A percentile compares a stretch with the other conserved stretches of the same genome.
These are phyloP conservation scores for Rossbeevera mucosa DNA, from an alignment of 768 basidiomycete genomes.

Conservation along the genomic window DNA sequence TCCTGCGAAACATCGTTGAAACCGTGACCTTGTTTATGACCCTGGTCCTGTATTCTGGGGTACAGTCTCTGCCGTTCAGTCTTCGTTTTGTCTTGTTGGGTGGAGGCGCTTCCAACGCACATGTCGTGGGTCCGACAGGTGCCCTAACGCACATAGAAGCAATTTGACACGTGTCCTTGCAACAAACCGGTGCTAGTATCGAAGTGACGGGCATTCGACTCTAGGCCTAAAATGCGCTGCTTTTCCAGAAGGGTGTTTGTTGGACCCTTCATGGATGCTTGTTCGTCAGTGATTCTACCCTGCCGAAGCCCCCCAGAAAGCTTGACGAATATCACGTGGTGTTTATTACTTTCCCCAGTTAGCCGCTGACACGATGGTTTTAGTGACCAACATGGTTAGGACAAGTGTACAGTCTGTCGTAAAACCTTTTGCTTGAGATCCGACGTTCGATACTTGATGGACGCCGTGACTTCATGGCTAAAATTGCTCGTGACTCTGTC, in stretches of 20 bases:
- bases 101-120: neutral
- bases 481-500: neutral
- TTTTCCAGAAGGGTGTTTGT: slow-evolving; percentile 4
- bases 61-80: slow-evolving; percentile 3
- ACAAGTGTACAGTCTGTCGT: neutral
- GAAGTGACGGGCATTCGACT: neutral
- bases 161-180: slow-evolving; percentile 5
- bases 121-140: neutral
- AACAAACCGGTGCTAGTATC: neutral
- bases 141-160: neutral
- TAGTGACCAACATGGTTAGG: neutral
- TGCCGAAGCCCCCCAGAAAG: slow-evolving; percentile 7
- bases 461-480: neutral
- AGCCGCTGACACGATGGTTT: slow-evolving; percentile 18
- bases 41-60: slow-evolving; percentile 15
- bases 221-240: neutral
- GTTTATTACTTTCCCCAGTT: slow-evolving; percentile 3
- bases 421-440: slow-evolving; percentile 11
- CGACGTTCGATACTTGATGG: slow-evolving; percentile 2
- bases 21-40: slow-evolving; percentile 5
- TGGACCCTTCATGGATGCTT: neutral
- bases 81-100: neutral
- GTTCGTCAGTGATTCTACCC: slow-evolving; percentile 8
- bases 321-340: slow-evolving; percentile 18
- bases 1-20: slow-evolving; percentile 10